Evolutionary conservation across 441 rosid genomes (phyloP).

Genomic region (Kokia cookei): DNA sequence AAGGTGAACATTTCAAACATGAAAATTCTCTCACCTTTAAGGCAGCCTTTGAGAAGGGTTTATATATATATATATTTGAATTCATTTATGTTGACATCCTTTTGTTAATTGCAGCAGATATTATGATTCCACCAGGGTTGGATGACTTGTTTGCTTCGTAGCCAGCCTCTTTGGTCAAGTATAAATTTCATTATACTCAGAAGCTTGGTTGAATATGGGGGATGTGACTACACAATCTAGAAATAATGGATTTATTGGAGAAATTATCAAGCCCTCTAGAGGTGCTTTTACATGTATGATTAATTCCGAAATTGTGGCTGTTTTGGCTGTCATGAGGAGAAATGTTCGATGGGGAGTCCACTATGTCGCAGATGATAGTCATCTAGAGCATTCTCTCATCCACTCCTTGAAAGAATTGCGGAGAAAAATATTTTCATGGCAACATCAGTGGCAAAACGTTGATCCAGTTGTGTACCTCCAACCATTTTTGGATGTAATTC

Average conservation of each 20-base stretch:
- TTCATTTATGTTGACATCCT: neutral
- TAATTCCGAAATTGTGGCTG: slow-evolving; percentile 88
- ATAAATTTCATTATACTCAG: slow-evolving; percentile 14
- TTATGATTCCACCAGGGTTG: slow-evolving; percentile 1
- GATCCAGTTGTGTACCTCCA: slow-evolving; percentile 70
- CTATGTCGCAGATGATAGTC: slow-evolving; percentile 77
- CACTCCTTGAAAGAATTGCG: slow-evolving; percentile 85
- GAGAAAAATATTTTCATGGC: slow-evolving; percentile 79
- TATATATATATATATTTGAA: neutral
- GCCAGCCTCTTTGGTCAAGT: slow-evolving; percentile 18
- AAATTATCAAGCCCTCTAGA: slow-evolving; percentile 36
- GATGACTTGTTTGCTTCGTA: slow-evolving; percentile 3
- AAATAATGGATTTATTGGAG: slow-evolving; percentile 53
- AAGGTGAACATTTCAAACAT: neutral
- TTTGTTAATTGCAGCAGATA: neutral
- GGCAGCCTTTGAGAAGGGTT: neutral
- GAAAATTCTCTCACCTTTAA: neutral
- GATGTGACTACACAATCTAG: slow-evolving; percentile 52
- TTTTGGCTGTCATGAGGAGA: slow-evolving; percentile 94
- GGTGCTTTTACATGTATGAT: slow-evolving; percentile 69
- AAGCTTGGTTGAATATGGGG: slow-evolving; percentile 53
- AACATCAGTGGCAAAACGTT: slow-evolving; percentile 57
- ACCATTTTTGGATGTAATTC: slow-evolving; percentile 88
- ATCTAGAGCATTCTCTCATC: slow-evolving; percentile 81
- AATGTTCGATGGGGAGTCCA: slow-evolving; percentile 92